These are phyloP conservation scores for Spinacia oleracea DNA, from an alignment of 179 eudicot species.

Conservation along the genomic window DNA sequence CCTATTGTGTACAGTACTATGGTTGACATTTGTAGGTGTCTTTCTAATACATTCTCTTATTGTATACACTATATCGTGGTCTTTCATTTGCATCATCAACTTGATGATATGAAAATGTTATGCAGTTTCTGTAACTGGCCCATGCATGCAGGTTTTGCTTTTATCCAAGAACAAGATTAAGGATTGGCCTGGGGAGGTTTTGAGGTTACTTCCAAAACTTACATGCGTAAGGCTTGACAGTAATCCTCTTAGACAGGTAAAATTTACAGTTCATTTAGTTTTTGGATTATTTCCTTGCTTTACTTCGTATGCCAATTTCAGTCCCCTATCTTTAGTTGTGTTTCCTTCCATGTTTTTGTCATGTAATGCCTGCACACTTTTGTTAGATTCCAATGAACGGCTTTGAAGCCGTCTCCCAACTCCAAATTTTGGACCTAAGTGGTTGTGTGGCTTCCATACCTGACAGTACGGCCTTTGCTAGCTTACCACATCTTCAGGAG, in stretches of 20 bases:
- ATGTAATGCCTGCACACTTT: slow-evolving; percentile 25
- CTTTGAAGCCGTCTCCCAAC: slow-evolving; percentile 59
- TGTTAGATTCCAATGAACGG: slow-evolving; percentile 74
- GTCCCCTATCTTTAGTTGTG: background rate
- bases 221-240: slow-evolving; percentile 78
- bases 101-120: background rate
- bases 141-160: slow-evolving; percentile 65
- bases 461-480: slow-evolving; percentile 55
- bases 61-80: background rate
- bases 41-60: background rate
- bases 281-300: background rate
- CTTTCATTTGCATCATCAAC: background rate
- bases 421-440: slow-evolving; percentile 89
- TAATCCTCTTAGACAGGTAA: slow-evolving; percentile 80
- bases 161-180: slow-evolving; percentile 86
- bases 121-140: slow-evolving; percentile 17
- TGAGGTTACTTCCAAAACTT: slow-evolving; percentile 71
- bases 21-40: background rate
- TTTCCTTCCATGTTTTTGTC: background rate
- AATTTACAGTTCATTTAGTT: background rate
- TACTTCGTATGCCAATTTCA: background rate
- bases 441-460: slow-evolving; percentile 69
- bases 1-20: background rate
- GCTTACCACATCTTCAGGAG: slow-evolving; percentile 74
- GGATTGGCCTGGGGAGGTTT: slow-evolving; percentile 78